Evolutionary conservation across 2,329 filamentous ascomycete genomes (phyloP).

Genomic region (Claviceps sp.): DNA sequence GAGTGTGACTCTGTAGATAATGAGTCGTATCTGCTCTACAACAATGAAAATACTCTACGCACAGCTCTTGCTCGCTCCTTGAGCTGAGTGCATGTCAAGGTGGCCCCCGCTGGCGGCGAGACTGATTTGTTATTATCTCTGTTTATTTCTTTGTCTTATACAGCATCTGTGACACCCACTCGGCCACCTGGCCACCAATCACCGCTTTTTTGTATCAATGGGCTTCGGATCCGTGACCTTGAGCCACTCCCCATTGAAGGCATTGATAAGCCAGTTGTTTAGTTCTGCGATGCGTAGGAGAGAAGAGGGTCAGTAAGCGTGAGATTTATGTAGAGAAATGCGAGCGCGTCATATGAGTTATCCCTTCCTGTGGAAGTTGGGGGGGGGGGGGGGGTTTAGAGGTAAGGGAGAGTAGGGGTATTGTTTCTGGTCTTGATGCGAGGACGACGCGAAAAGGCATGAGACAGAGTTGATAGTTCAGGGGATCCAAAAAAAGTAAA

Average conservation of each 20-base stretch:
- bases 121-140: neutral
- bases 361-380: too few species aligned
- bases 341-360: too few species aligned
- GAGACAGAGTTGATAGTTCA: too few species aligned
- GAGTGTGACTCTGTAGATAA: neutral
- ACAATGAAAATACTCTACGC: neutral
- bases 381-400: too few species aligned
- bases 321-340: too few species aligned
- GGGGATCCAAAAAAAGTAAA: too few species aligned
- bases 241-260: constrained; percentile 94
- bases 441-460: too few species aligned
- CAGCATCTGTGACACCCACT: neutral
- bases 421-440: too few species aligned
- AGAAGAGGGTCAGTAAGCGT: neutral
- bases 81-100: neutral
- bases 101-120: neutral
- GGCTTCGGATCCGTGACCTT: constrained; percentile 40
- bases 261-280: constrained; percentile 85
- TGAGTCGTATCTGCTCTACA: neutral
- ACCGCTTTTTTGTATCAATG: constrained; percentile 14
- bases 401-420: too few species aligned
- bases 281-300: constrained; percentile 40
- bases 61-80: neutral
- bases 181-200: neutral
- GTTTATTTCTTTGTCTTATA: neutral